Evolutionary conservation across 495 filamentous ascomycete species (phyloP).

Genomic region (Neurospora sp.): DNA sequence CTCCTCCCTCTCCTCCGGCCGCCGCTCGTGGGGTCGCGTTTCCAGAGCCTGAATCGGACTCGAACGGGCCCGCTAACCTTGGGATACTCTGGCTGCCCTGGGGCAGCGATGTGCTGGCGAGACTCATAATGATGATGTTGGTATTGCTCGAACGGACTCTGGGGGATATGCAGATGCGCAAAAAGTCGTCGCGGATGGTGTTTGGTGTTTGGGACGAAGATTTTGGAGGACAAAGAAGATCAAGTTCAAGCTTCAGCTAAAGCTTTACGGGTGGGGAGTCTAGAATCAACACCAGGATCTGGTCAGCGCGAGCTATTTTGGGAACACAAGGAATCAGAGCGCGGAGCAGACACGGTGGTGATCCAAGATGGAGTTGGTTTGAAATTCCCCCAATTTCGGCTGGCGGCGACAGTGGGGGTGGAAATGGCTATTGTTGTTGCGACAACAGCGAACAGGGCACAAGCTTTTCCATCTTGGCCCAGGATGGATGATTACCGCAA

Average conservation of each 20-base stretch:
- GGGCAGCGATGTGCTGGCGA: slow-evolving; percentile 12
- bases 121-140: slow-evolving; percentile 14
- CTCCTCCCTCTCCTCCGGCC: slow-evolving; percentile 7
- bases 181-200: neutral
- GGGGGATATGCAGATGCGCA: neutral
- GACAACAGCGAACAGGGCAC: neutral
- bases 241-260: neutral
- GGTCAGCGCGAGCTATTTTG: neutral
- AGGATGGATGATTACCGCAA: neutral
- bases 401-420: slow-evolving; percentile 13
- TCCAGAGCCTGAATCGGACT: slow-evolving; percentile 17
- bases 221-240: neutral
- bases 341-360: neutral
- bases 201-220: neutral
- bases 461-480: neutral
- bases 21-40: slow-evolving; percentile 27
- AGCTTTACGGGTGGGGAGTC: neutral
- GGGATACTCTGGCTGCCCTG: slow-evolving; percentile 13
- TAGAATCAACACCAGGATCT: neutral
- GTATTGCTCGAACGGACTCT: neutral
- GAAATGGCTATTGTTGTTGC: slow-evolving; percentile 2
- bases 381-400: slow-evolving; percentile 11
- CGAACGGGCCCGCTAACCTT: slow-evolving; percentile 20
- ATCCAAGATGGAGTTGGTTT: neutral
- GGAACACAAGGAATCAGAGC: neutral